phyloP scores from a whole-genome alignment of 768 basidiomycete species.

The Lactarius hatsudake region DNA sequence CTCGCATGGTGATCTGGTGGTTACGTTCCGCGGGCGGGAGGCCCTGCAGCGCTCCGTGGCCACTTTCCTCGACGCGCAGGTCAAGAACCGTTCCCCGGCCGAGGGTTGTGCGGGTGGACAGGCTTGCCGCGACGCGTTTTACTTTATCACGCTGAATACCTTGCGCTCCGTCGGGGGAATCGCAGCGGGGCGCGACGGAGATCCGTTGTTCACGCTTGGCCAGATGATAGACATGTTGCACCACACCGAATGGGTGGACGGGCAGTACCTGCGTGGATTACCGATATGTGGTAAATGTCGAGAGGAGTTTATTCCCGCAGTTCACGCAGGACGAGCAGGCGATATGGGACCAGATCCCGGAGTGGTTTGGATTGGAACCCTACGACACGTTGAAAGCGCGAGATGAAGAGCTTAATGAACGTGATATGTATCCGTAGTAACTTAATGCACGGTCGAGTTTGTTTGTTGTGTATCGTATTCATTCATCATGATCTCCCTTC shows the following conservation, averaged over 20 bases:
- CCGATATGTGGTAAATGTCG: constrained; percentile 53
- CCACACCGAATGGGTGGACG: constrained; percentile 68
- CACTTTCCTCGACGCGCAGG: constrained; percentile 54
- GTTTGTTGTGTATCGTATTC: background rate
- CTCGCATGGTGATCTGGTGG: constrained; percentile 39
- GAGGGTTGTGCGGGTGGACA: constrained; percentile 43
- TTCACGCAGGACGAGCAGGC: constrained; percentile 51
- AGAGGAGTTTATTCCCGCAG: constrained; percentile 43
- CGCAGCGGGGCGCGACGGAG: constrained; percentile 68
- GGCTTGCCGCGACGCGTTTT: constrained; percentile 66
- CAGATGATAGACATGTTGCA: constrained; percentile 72
- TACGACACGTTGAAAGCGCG: constrained; percentile 19
- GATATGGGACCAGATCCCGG: constrained; percentile 59
- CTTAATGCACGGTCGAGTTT: background rate
- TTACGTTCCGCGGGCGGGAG: constrained; percentile 62
- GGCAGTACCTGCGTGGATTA: constrained; percentile 47
- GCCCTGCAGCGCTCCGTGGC: constrained; percentile 59
- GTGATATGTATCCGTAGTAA: constrained; percentile 13
- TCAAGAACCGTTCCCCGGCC: constrained; percentile 49
- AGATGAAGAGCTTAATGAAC: constrained; percentile 24
- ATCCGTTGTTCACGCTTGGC: constrained; percentile 64
- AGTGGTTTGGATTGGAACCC: constrained; percentile 47
- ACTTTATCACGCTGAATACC: constrained; percentile 72
- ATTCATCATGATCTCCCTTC: background rate
- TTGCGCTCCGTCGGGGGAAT: constrained; percentile 70